These are phyloP conservation scores for Clonostachys sp. DNA, from an alignment of 2,329 filamentous ascomycete genomes.

Conservation along the genomic window DNA sequence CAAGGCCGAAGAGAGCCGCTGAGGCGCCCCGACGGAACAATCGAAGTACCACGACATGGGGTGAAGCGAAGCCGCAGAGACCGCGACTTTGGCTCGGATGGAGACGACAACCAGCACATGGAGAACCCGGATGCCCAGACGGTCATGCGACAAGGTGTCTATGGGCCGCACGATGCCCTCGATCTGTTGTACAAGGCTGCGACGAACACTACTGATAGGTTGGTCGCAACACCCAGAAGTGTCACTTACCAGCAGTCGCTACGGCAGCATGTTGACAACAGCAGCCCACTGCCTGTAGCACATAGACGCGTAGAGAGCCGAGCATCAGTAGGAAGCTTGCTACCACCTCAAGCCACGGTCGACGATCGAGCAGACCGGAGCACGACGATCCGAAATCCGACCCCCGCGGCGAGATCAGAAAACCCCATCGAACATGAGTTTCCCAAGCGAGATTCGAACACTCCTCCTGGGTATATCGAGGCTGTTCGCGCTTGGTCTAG, in stretches of 20 bases:
- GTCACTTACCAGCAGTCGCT: constrained; percentile 1
- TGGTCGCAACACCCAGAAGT: constrained; percentile 13
- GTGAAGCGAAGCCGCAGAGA: constrained; percentile 11
- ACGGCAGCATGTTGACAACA: background rate
- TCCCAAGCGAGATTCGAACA: constrained; percentile 34
- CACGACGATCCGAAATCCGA: background rate
- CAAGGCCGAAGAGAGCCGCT: constrained; percentile 63
- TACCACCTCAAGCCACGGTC: constrained; percentile 7
- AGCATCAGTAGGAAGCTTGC: constrained; percentile 11
- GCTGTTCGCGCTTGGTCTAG: constrained; percentile 85
- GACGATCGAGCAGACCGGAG: constrained; percentile 3
- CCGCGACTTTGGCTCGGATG: constrained; percentile 27
- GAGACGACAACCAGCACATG: constrained; percentile 53
- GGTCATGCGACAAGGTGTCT: constrained; percentile 69
- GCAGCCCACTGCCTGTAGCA: background rate
- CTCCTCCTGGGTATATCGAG: constrained; percentile 55
- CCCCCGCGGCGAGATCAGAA: constrained; percentile 11
- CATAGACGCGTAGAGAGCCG: constrained; percentile 23
- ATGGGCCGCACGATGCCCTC: constrained; percentile 87
- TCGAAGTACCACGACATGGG: background rate
- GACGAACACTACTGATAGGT: constrained; percentile 48
- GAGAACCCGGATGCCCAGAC: constrained; percentile 62
- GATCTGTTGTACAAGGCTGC: constrained; percentile 88
- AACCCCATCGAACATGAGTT: constrained; percentile 41
- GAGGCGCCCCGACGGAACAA: constrained; percentile 48